Evolutionary conservation across 140 eudicot genomes (phyloP).

Genomic region (Stevia rebaudiana): DNA sequence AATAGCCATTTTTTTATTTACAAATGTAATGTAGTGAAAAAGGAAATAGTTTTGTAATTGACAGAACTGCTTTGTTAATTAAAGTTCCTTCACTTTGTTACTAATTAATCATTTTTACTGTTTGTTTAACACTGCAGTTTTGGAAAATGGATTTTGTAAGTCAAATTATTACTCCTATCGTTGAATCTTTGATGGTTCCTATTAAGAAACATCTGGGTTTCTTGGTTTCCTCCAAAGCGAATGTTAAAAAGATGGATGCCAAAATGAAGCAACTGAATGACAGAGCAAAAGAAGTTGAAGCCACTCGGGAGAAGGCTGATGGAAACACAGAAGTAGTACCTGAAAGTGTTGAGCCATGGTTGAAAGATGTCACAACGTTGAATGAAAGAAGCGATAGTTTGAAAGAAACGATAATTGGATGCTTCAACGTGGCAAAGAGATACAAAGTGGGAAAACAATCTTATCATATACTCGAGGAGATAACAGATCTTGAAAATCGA

Average conservation of each 20-base stretch:
- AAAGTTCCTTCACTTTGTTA: background rate
- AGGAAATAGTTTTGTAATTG: background rate
- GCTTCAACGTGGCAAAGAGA: background rate
- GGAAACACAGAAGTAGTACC: background rate
- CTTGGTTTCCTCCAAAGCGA: background rate
- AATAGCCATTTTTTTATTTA: no score
- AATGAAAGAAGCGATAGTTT: background rate
- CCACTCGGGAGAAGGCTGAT: background rate
- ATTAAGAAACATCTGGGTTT: constrained; percentile 1
- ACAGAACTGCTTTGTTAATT: background rate
- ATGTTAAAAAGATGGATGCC: background rate
- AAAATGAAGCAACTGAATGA: background rate
- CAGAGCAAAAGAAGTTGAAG: background rate
- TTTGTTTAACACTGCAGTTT: background rate
- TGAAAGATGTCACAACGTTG: background rate
- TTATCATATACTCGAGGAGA: background rate
- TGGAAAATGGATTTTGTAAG: background rate
- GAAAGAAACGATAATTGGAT: background rate
- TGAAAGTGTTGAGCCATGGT: background rate
- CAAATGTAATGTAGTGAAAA: background rate
- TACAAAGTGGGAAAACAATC: constrained; percentile 10
- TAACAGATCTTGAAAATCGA: background rate
- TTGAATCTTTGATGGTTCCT: background rate
- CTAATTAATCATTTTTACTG: background rate
- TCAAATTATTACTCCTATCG: background rate